A percentile compares a stretch with the other conserved stretches of the same genome.
Evolutionary conservation across 2,329 filamentous ascomycete species (phyloP).

Genomic region (Fusarium albidum): DNA sequence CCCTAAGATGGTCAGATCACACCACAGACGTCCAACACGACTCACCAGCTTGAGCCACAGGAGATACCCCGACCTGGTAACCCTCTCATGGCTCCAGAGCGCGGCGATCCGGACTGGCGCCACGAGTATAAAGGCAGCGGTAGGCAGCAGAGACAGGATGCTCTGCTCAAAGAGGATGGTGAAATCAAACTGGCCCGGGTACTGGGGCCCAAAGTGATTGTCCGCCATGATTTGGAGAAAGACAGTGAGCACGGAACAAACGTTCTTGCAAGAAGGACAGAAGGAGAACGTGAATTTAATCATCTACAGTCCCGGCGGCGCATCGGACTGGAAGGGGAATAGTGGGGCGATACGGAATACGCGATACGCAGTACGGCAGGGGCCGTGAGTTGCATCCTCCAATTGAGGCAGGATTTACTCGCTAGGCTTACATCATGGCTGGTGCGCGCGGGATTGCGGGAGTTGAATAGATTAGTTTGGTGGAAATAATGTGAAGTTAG

Average conservation of each 20-base stretch:
- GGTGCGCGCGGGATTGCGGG: no score
- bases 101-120: conserved; percentile 25
- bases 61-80: conserved; percentile 7
- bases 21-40: rapidly evolving
- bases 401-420: no score
- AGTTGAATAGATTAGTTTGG: no score
- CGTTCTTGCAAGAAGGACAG: no score
- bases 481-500: no score
- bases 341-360: conserved; percentile 14
- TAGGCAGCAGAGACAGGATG: conserved; percentile 41
- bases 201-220: conserved; percentile 37
- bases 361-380: conserved; percentile 11
- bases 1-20: conserved; percentile 18
- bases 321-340: conserved; percentile 14
- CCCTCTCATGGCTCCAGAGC: conserved; percentile 18
- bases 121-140: conserved; percentile 36
- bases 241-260: no score
- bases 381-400: no score
- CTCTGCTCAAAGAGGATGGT: conserved; percentile 44
- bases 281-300: no score
- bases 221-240: conserved; percentile 16
- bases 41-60: conserved; percentile 38
- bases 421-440: no score
- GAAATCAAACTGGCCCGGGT: conserved; percentile 41
- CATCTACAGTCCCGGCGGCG: conserved; percentile 6